Conservation (phyloP, 1,284 basidiomycete genomes). For the Ceratobasidium sp. region DNA sequence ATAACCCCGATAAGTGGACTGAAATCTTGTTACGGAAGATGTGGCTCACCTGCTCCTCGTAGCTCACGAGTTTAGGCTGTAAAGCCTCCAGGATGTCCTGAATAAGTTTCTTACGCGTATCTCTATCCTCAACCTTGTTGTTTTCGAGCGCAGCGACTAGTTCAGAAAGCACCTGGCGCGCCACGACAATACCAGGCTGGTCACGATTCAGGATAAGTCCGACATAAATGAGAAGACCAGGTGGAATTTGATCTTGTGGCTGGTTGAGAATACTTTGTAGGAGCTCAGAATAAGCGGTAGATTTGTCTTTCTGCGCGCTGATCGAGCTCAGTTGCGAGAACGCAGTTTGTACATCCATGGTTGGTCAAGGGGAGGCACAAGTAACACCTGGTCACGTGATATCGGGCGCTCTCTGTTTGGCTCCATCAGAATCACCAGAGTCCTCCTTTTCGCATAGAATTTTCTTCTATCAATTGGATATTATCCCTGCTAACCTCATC, state of each 20-base stretch:
- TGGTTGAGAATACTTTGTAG: slow-evolving; percentile 47
- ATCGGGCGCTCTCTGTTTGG: slow-evolving; percentile 22
- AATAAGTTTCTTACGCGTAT: slow-evolving; percentile 69
- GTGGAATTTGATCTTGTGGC: slow-evolving; percentile 61
- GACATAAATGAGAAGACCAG: slow-evolving; percentile 60
- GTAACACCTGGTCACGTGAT: slow-evolving; percentile 11
- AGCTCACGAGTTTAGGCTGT: slow-evolving; percentile 81
- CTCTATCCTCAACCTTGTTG: slow-evolving; percentile 61
- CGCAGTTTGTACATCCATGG: slow-evolving; percentile 54
- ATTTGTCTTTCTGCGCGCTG: slow-evolving; percentile 84
- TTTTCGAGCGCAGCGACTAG: slow-evolving; percentile 72
- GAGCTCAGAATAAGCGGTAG: slow-evolving; percentile 65
- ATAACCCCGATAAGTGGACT: background rate
- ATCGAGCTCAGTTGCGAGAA: slow-evolving; percentile 62
- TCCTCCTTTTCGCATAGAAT: no score
- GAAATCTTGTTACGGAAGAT: slow-evolving; percentile 32
- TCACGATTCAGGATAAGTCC: slow-evolving; percentile 77
- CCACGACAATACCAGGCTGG: slow-evolving; percentile 79
- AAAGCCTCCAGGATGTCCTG: slow-evolving; percentile 74
- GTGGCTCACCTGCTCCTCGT: slow-evolving; percentile 87
- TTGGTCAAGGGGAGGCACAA: slow-evolving; percentile 33
- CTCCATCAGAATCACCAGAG: background rate
- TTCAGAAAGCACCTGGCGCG: slow-evolving; percentile 82
- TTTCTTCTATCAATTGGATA: no score
- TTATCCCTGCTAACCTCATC: no score